phyloP scores from a whole-genome alignment of 257 asterid species.

The Lithospermum erythrorhizon region DNA sequence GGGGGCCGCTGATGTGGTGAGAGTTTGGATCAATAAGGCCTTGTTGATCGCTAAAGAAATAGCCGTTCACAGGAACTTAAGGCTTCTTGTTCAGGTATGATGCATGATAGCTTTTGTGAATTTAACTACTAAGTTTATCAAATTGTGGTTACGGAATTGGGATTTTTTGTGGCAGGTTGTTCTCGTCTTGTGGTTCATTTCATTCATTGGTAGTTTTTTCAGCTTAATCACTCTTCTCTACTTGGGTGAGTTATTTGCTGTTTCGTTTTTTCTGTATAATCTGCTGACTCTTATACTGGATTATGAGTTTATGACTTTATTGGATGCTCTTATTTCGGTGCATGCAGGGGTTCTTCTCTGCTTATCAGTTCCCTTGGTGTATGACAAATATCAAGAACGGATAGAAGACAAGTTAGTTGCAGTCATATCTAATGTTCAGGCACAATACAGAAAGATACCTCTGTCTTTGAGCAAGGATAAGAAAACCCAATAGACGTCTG shows the following conservation, averaged over 20 bases:
- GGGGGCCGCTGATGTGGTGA: constrained; percentile 66
- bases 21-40: constrained; percentile 52
- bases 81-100: constrained; percentile 52
- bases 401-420: constrained; percentile 54
- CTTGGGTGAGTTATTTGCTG: constrained; percentile 38
- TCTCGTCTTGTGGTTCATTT: constrained; percentile 41
- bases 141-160: constrained; percentile 5
- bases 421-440: constrained; percentile 30
- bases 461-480: constrained; percentile 46
- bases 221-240: constrained; percentile 62
- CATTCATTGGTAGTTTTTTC: constrained; percentile 71
- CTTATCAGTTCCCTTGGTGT: constrained; percentile 58
- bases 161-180: constrained; percentile 54
- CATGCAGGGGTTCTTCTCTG: constrained; percentile 62
- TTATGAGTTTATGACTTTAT: background rate
- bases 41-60: constrained; percentile 59
- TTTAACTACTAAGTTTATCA: constrained; percentile 8
- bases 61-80: constrained; percentile 59
- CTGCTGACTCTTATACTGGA: background rate
- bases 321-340: constrained; percentile 9
- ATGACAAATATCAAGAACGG: constrained; percentile 66
- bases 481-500: constrained; percentile 52
- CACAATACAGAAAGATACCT: constrained; percentile 49
- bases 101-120: constrained; percentile 9
- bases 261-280: background rate